phyloP scores from a whole-genome alignment of 2,329 filamentous ascomycete species.

The Fusarium fracticaudum region DNA sequence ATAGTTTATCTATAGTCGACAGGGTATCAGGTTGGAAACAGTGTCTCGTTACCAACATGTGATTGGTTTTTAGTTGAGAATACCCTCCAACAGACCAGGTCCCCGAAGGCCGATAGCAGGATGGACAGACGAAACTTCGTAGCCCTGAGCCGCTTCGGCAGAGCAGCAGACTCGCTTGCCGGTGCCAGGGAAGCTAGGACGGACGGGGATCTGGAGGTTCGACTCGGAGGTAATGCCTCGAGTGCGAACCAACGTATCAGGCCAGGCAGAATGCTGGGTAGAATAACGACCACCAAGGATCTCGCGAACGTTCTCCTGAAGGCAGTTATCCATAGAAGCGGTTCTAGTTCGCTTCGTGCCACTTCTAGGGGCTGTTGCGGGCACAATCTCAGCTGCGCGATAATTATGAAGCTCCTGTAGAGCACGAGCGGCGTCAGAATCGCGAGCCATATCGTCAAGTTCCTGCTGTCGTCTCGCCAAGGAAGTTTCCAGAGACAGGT shows the following conservation, averaged over 20 bases:
- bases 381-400: constrained; percentile 51
- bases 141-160: constrained; percentile 62
- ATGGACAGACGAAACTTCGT: constrained; percentile 58
- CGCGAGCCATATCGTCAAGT: constrained; percentile 54
- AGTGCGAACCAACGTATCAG: constrained; percentile 52
- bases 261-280: constrained; percentile 45
- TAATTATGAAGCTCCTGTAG: constrained; percentile 70
- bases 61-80: constrained; percentile 60
- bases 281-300: constrained; percentile 58
- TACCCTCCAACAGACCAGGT: constrained; percentile 74
- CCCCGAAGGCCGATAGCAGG: constrained; percentile 61
- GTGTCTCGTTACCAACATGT: constrained; percentile 28
- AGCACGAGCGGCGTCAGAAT: constrained; percentile 65
- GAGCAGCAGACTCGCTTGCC: constrained; percentile 75
- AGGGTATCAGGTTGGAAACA: constrained; percentile 34
- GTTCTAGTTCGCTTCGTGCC: constrained; percentile 70
- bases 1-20: constrained; percentile 33
- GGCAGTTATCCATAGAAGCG: constrained; percentile 64
- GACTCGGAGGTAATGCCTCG: constrained; percentile 39
- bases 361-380: constrained; percentile 45
- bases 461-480: constrained; percentile 58
- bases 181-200: constrained; percentile 57
- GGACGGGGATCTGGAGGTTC: constrained; percentile 51
- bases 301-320: constrained; percentile 75
- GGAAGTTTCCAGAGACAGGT: constrained; percentile 60